Evolutionary conservation across 2,329 filamentous ascomycete species (phyloP).

Genomic region (Dactylellina parvicollis): DNA sequence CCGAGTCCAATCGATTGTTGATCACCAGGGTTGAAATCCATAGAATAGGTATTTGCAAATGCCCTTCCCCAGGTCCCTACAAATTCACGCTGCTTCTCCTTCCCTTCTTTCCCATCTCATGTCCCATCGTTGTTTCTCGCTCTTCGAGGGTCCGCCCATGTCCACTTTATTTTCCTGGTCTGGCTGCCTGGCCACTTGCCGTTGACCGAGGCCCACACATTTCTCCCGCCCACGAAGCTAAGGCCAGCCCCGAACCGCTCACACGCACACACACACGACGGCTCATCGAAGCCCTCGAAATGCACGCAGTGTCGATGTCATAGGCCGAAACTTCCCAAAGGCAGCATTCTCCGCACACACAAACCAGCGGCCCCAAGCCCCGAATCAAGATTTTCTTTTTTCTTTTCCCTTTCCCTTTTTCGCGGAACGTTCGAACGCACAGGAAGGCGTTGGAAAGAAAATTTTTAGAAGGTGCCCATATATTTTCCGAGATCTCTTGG

Average conservation of each 20-base stretch:
- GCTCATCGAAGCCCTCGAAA: constrained; percentile 7
- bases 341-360: constrained; percentile 10
- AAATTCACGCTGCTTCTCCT: constrained; percentile 34
- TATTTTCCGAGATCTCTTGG: constrained; percentile 37
- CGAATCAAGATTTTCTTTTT: constrained; percentile 8
- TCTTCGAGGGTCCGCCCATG: constrained; percentile 39
- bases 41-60: constrained; percentile 20
- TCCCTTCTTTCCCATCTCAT: constrained; percentile 38
- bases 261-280: background rate
- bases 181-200: constrained; percentile 36
- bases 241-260: constrained; percentile 27
- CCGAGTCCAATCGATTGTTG: constrained; percentile 37
- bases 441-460: constrained; percentile 26
- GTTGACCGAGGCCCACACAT: constrained; percentile 48
- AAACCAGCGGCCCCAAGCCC: constrained; percentile 2
- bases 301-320: constrained; percentile 41
- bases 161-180: constrained; percentile 13
- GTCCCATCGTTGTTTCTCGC: constrained; percentile 34
- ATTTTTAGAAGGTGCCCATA: constrained; percentile 28
- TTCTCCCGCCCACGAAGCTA: constrained; percentile 21
- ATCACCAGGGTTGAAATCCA: constrained; percentile 41
- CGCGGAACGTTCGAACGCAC: constrained; percentile 6
- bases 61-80: constrained; percentile 21
- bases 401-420: background rate
- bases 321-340: constrained; percentile 22